Evolutionary conservation across 768 basidiomycete species (phyloP), one percentile per base, ranked within the genome.

Genomic region (Fistulinella prunicolor): DNA sequence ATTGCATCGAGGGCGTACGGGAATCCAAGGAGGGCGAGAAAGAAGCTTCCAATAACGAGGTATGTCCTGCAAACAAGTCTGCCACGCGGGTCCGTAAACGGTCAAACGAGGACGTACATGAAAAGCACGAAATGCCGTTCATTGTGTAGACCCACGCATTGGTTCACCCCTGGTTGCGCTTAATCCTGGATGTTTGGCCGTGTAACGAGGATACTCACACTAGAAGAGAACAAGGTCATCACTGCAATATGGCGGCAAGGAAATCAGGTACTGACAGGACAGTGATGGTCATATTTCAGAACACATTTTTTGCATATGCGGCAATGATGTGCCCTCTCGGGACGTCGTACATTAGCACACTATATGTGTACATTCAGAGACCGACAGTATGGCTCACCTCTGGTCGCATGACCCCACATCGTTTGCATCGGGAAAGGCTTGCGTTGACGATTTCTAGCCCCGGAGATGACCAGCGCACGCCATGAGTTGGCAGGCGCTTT

Each of bases 61-160:
- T 95, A 96, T 23, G 76, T 73, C 81, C 92, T 94, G 38, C 13
- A 9, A 41, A 46, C 6, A 7, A 1, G 28, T 34, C 42, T 9
- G n/a, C 2, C 20, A n/a, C 32, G 24, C n/a, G 38, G 34, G 23
- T n/a, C 9, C n/a, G n/a, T n/a, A 22, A 6, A 34, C 10, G 13
- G 29, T 23, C 9, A 6, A 32, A 28, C 4, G 9, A 42, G 7
- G 7, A 69, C 85, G 46, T 53, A 90, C 91, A 98, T 86, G 77
- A 98, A 99, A 39, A 98, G 72, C 32, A 95, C 78, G 59, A 99
- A 99, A 69, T 97, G 93, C 0, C 95, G 83, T 63, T 97, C 94
- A 58, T 98, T 99, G 63, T 95, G 77, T 7, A 98, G 66, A 10
- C 95, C 95, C 37, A 99, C 95, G 63, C 95, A 98, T 80, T 93